Percentiles rank a stretch among this genome's conserved stretches.
Evolutionary conservation across 148 eudicot genomes (phyloP).

Genomic region (Heliosperma pusillum): DNA sequence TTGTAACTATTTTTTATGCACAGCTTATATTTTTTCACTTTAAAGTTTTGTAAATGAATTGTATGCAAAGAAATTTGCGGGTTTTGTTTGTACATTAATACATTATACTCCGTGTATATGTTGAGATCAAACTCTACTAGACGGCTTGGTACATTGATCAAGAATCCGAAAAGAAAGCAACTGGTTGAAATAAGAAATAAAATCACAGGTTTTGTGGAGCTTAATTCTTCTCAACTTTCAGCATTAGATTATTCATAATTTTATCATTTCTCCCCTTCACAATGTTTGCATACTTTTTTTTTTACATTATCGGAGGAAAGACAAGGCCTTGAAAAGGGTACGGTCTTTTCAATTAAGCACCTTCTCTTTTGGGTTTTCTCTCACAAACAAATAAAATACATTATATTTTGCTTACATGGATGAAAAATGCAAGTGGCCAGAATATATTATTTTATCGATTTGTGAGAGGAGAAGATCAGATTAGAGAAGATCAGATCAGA

Average conservation of each 20-base stretch:
- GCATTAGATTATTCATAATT: neutral
- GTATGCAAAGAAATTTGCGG: neutral
- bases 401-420: too few relatives aligned
- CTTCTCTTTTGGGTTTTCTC: too few relatives aligned
- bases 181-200: conserved; percentile 2
- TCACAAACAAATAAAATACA: too few relatives aligned
- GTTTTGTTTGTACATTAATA: conserved; percentile 16
- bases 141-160: conserved; percentile 6
- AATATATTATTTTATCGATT: too few relatives aligned
- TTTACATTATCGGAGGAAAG: too few relatives aligned
- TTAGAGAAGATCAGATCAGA: too few relatives aligned
- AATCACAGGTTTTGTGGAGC: conserved; percentile 3
- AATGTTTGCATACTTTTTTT: neutral
- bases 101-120: too few relatives aligned
- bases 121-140: neutral
- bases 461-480: too few relatives aligned
- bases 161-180: conserved; percentile 5
- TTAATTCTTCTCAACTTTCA: neutral
- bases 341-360: too few relatives aligned
- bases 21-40: neutral
- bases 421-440: too few relatives aligned
- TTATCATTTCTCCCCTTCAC: neutral
- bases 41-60: conserved; percentile 2
- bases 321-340: too few relatives aligned
- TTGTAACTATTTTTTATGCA: neutral